These are phyloP conservation scores for Pterocarpus santalinus DNA, from an alignment of 306 rosid species.

Conservation along the genomic window DNA sequence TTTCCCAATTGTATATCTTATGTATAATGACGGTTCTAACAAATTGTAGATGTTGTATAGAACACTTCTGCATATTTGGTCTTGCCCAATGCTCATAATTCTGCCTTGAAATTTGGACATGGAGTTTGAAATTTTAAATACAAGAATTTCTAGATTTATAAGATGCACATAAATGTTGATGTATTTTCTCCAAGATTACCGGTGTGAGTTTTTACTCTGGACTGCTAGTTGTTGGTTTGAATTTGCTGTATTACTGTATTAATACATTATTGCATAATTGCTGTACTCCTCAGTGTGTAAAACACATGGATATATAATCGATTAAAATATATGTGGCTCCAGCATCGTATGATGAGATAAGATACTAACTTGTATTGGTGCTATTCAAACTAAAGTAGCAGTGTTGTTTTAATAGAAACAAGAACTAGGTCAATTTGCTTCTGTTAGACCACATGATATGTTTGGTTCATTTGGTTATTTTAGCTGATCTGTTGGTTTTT, in stretches of 20 bases:
- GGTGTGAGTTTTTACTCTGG: neutral
- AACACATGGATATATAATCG: slow-evolving; percentile 23
- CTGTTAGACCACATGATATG: slow-evolving; percentile 41
- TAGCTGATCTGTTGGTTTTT: slow-evolving; percentile 36
- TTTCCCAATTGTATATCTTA: neutral
- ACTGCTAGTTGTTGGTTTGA: slow-evolving; percentile 1
- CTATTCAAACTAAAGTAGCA: slow-evolving; percentile 4
- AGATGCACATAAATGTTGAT: neutral
- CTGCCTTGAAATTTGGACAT: slow-evolving; percentile 7
- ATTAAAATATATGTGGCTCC: slow-evolving; percentile 17
- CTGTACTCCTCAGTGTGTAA: slow-evolving; percentile 4
- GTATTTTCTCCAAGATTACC: slow-evolving; percentile 20
- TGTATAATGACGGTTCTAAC: slow-evolving; percentile 1
- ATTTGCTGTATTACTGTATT: slow-evolving; percentile 1
- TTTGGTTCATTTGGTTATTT: slow-evolving; percentile 40
- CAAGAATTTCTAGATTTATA: neutral
- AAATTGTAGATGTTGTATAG: neutral
- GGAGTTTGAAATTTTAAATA: slow-evolving; percentile 4
- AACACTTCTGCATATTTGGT: neutral
- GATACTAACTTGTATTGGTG: slow-evolving; percentile 11
- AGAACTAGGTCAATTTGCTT: slow-evolving; percentile 26
- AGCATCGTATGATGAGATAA: slow-evolving; percentile 38
- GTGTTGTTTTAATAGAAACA: slow-evolving; percentile 36
- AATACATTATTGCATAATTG: slow-evolving; percentile 12
- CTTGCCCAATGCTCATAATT: neutral